Percentiles rank a stretch among this genome's conserved stretches.
Conservation (phyloP, 352 stramenopile genomes). For the Pythium biforme region DNA sequence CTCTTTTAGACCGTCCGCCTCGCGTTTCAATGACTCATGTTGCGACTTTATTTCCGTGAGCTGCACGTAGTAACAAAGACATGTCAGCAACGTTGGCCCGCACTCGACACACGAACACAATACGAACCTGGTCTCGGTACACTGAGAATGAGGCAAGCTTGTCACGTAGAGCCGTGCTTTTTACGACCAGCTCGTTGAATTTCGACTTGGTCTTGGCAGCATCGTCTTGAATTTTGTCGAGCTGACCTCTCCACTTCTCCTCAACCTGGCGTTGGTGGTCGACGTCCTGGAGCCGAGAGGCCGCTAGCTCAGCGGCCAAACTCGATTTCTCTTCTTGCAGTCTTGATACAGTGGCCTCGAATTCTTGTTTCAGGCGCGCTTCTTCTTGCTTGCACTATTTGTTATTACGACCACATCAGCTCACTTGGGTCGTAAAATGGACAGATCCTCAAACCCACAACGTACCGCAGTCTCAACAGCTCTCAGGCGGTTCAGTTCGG, state of each 20-base stretch:
- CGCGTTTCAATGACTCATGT: slow-evolving; percentile 42
- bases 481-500: slow-evolving; percentile 30
- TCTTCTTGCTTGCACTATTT: slow-evolving; percentile 73
- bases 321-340: slow-evolving; percentile 60
- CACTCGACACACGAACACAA: neutral
- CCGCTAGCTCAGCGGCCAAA: slow-evolving; percentile 33
- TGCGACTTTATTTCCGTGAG: slow-evolving; percentile 57
- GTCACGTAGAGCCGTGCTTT: slow-evolving; percentile 74
- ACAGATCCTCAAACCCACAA: slow-evolving; percentile 4
- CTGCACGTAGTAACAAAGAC: slow-evolving; percentile 25
- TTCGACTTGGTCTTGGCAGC: slow-evolving; percentile 65
- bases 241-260: slow-evolving; percentile 77
- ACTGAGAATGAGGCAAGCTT: slow-evolving; percentile 57
- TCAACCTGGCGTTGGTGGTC: slow-evolving; percentile 66
- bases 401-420: neutral
- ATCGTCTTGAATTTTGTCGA: slow-evolving; percentile 67
- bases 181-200: slow-evolving; percentile 72
- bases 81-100: no score
- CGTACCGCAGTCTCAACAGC: slow-evolving; percentile 58
- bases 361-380: slow-evolving; percentile 43
- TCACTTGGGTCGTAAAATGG: no score
- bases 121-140: slow-evolving; percentile 69
- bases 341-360: slow-evolving; percentile 56
- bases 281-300: slow-evolving; percentile 39
- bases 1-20: slow-evolving; percentile 49